Conservation (phyloP, 2,329 filamentous ascomycete species). For the Dothistroma septosporum region DNA sequence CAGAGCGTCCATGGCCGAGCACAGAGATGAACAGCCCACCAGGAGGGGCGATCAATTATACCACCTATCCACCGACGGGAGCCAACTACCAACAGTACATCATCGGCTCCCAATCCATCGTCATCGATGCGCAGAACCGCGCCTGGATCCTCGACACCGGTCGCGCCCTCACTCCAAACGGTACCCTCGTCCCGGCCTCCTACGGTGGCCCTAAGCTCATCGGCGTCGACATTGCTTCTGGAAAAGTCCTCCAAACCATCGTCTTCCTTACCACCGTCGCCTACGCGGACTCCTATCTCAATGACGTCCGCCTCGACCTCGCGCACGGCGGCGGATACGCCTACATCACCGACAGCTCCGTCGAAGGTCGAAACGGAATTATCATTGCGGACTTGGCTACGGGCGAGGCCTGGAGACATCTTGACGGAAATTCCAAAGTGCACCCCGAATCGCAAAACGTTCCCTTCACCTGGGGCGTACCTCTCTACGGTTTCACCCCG, state of each 20-base stretch:
- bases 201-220: conserved; percentile 52
- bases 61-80: conserved; percentile 43
- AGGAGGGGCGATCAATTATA: conserved; percentile 50
- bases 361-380: conserved; percentile 49
- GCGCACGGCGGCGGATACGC: conserved; percentile 46
- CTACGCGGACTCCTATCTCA: conserved; percentile 49
- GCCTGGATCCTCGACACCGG: conserved; percentile 55
- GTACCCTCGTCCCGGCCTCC: conserved; percentile 43
- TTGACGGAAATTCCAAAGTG: conserved; percentile 42
- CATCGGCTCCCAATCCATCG: conserved; percentile 51
- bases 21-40: conserved; percentile 47
- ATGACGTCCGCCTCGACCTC: conserved; percentile 54
- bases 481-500: conserved; percentile 42
- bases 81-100: conserved; percentile 49
- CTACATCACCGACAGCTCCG: conserved; percentile 52
- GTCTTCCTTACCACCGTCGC: conserved; percentile 48
- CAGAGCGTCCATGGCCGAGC: conserved; percentile 44
- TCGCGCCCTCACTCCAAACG: conserved; percentile 41
- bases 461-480: conserved; percentile 47
- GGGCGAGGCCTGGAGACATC: conserved; percentile 49
- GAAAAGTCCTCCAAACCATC: conserved; percentile 50
- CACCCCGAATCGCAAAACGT: conserved; percentile 45
- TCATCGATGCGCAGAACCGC: conserved; percentile 48
- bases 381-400: conserved; percentile 50
- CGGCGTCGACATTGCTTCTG: conserved; percentile 44